Evolutionary conservation across 1,284 basidiomycete genomes (phyloP).

Genomic region (Ceratobasidium theobromae): DNA sequence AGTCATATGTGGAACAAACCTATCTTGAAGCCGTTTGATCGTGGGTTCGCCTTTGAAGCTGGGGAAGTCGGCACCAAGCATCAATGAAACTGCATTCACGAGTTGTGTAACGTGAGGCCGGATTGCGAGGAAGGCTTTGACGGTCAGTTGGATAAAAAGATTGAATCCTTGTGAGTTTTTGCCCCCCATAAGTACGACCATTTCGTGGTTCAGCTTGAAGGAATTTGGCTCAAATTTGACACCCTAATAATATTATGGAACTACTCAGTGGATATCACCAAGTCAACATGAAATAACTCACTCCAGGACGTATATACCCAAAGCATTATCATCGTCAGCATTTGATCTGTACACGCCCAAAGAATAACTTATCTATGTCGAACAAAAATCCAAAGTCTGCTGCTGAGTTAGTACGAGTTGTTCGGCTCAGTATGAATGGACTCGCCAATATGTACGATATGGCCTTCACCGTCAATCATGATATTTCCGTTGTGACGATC

Average conservation of each 20-base stretch:
- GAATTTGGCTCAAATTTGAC: constrained; percentile 97
- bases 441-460: constrained; percentile 61
- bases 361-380: constrained; percentile 84
- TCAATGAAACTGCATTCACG: constrained; percentile 83
- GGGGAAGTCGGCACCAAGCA: constrained; percentile 93
- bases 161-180: constrained; percentile 89
- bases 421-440: constrained; percentile 50
- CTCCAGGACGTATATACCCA: constrained; percentile 59
- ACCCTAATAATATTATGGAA: constrained; percentile 54
- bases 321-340: constrained; percentile 9
- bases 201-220: constrained; percentile 98
- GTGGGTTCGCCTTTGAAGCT: constrained; percentile 96
- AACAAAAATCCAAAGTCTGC: constrained; percentile 98
- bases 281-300: constrained; percentile 44
- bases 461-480: constrained; percentile 91
- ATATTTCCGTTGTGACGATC: constrained; percentile 99
- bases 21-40: constrained; percentile 81
- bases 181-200: constrained; percentile 98
- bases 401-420: constrained; percentile 49
- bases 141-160: constrained; percentile 89
- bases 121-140: constrained; percentile 95
- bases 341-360: not conserved
- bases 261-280: not conserved
- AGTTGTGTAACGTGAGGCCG: constrained; percentile 90
- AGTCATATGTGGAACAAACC: constrained; percentile 81